phyloP scores from a whole-genome alignment of 2,329 filamentous ascomycete genomes.

The Paecilomyces variotii region DNA sequence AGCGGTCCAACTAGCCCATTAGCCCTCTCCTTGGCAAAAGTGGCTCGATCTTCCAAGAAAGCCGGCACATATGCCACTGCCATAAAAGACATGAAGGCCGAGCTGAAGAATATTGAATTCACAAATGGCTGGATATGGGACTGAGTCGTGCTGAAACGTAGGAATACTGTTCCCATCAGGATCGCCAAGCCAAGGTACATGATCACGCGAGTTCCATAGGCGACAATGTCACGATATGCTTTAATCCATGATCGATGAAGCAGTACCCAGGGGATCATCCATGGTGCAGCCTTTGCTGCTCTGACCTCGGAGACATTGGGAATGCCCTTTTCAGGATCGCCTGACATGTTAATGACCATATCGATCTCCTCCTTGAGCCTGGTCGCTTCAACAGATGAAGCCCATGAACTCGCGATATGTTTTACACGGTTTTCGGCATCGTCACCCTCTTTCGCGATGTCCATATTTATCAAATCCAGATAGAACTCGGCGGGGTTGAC shows the following conservation, averaged over 20 bases:
- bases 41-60: conserved; percentile 68
- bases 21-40: conserved; percentile 67
- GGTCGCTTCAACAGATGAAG: conserved; percentile 36
- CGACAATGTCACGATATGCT: conserved; percentile 73
- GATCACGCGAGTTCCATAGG: conserved; percentile 70
- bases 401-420: conserved; percentile 51
- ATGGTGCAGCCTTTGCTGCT: conserved; percentile 33
- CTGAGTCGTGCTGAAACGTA: conserved; percentile 61
- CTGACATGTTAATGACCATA: neutral
- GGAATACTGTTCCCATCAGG: conserved; percentile 84
- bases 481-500: conserved; percentile 76
- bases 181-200: conserved; percentile 77
- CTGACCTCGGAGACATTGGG: conserved; percentile 11
- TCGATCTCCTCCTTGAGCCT: conserved; percentile 22
- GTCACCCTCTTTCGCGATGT: conserved; percentile 53
- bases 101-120: conserved; percentile 73
- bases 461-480: conserved; percentile 69
- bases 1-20: conserved; percentile 74
- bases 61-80: conserved; percentile 77
- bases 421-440: conserved; percentile 42
- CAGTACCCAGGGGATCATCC: conserved; percentile 53
- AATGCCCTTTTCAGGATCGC: conserved; percentile 18
- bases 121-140: conserved; percentile 70
- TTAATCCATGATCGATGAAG: conserved; percentile 77
- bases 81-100: conserved; percentile 73